Percentiles rank a stretch among this genome's conserved stretches.
Conservation (phyloP, 2,329 filamentous ascomycete genomes). For the Teratosphaeria nubilosa region DNA sequence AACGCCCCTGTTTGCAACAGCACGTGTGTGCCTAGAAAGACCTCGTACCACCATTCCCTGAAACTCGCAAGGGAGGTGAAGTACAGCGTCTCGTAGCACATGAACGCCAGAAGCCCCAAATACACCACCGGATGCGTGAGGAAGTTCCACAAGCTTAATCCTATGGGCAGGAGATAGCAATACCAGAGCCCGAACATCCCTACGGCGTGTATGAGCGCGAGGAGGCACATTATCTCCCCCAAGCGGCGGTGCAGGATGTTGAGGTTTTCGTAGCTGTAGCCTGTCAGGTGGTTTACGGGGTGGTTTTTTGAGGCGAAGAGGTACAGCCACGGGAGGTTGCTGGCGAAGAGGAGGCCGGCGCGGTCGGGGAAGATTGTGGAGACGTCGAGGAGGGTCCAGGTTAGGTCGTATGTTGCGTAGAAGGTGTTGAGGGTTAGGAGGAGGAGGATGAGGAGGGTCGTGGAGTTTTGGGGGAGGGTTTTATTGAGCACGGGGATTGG, state of each 20-base stretch:
- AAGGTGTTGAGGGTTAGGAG: constrained; percentile 49
- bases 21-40: constrained; percentile 51
- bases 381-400: constrained; percentile 26
- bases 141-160: constrained; percentile 39
- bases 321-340: constrained; percentile 48
- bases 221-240: constrained; percentile 52
- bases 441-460: constrained; percentile 41
- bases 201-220: constrained; percentile 45
- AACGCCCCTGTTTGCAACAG: constrained; percentile 47
- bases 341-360: constrained; percentile 43
- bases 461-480: constrained; percentile 47
- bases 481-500: constrained; percentile 49
- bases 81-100: constrained; percentile 52
- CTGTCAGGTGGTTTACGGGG: constrained; percentile 50
- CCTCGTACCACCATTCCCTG: constrained; percentile 51
- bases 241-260: constrained; percentile 57
- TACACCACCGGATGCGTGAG: constrained; percentile 43
- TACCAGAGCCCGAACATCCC: constrained; percentile 50
- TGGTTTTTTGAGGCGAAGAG: constrained; percentile 58
- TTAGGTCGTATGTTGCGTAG: constrained; percentile 45
- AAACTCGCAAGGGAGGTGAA: constrained; percentile 52
- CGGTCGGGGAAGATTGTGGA: constrained; percentile 51
- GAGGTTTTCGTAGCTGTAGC: constrained; percentile 55
- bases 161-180: constrained; percentile 35
- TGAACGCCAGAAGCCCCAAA: constrained; percentile 45